Evolutionary conservation across 176 grass and related monocot species (phyloP).

Genomic region (Cocos nucifera): DNA sequence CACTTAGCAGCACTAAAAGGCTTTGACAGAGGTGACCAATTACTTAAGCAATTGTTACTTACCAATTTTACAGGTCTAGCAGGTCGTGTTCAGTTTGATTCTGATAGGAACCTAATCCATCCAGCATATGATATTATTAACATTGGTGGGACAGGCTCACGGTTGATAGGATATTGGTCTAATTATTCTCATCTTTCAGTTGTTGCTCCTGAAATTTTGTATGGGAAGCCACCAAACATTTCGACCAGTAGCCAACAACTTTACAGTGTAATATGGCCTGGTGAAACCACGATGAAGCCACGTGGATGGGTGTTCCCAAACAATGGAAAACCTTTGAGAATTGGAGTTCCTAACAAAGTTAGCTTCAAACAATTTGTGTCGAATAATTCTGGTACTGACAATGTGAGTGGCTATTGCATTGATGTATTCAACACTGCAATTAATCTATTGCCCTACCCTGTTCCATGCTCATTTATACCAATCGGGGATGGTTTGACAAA

Average conservation of each 20-base stretch:
- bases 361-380: slow-evolving; percentile 13
- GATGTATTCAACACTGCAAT: slow-evolving; percentile 14
- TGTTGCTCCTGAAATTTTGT: slow-evolving; percentile 15
- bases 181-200: slow-evolving; percentile 13
- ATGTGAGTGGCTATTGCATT: slow-evolving; percentile 10
- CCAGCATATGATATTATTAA: slow-evolving; percentile 20
- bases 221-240: slow-evolving; percentile 12
- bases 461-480: slow-evolving; percentile 7
- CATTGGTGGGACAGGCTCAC: neutral
- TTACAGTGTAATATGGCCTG: slow-evolving; percentile 14
- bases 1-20: slow-evolving; percentile 7
- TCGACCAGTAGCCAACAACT: slow-evolving; percentile 5
- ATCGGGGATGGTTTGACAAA: slow-evolving; percentile 9
- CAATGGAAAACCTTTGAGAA: slow-evolving; percentile 12
- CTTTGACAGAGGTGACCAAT: slow-evolving; percentile 5
- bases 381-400: neutral
- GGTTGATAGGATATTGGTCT: slow-evolving; percentile 11
- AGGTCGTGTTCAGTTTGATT: slow-evolving; percentile 6
- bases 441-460: slow-evolving; percentile 18
- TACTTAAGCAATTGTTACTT: slow-evolving; percentile 3
- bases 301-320: slow-evolving; percentile 19
- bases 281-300: slow-evolving; percentile 5
- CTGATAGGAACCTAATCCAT: slow-evolving; percentile 8
- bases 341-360: slow-evolving; percentile 6
- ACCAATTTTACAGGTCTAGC: slow-evolving; percentile 6